These are phyloP conservation scores for Ophiostoma pallidulum DNA, from an alignment of 2,329 filamentous ascomycete genomes.

Conservation along the genomic window DNA sequence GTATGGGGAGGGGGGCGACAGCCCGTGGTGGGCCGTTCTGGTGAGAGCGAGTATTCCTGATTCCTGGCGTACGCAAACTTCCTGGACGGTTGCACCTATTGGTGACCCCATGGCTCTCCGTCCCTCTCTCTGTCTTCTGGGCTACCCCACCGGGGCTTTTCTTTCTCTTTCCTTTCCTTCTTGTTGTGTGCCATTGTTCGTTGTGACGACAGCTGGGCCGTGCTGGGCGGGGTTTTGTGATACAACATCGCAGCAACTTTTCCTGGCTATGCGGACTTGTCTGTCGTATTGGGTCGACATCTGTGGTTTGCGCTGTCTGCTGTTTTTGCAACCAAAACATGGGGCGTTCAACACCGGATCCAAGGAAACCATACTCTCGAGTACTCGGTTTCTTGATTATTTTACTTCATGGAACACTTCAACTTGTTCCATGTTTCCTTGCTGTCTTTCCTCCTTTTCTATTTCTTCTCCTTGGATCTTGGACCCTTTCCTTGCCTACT, in stretches of 20 bases:
- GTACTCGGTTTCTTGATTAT: conserved; percentile 35
- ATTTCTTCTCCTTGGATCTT: neutral
- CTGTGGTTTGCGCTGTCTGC: conserved; percentile 59
- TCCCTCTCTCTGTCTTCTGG: neutral
- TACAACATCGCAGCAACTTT: conserved; percentile 60
- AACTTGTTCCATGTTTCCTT: conserved; percentile 49
- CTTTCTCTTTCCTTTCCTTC: conserved; percentile 14
- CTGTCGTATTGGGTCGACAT: conserved; percentile 46
- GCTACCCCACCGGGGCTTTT: too few relatives aligned
- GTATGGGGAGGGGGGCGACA: neutral
- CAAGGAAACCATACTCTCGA: conserved; percentile 43
- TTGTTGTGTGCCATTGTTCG: conserved; percentile 1
- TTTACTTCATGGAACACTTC: conserved; percentile 51
- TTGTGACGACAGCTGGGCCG: conserved; percentile 13
- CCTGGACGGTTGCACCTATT: neutral
- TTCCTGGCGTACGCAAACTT: neutral
- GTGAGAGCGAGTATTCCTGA: too few relatives aligned
- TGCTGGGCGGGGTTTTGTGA: conserved; percentile 41
- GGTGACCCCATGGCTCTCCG: neutral
- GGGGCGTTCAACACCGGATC: conserved; percentile 68
- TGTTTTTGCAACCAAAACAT: conserved; percentile 83
- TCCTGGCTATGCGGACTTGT: conserved; percentile 27
- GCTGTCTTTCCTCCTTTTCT: conserved; percentile 19
- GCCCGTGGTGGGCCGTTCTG: too few relatives aligned
- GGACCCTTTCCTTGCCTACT: neutral